A percentile compares a stretch with the other conserved stretches of the same genome.
phyloP scores from a whole-genome alignment of 2,329 filamentous ascomycete species.

The Stylonectria norvegica region DNA sequence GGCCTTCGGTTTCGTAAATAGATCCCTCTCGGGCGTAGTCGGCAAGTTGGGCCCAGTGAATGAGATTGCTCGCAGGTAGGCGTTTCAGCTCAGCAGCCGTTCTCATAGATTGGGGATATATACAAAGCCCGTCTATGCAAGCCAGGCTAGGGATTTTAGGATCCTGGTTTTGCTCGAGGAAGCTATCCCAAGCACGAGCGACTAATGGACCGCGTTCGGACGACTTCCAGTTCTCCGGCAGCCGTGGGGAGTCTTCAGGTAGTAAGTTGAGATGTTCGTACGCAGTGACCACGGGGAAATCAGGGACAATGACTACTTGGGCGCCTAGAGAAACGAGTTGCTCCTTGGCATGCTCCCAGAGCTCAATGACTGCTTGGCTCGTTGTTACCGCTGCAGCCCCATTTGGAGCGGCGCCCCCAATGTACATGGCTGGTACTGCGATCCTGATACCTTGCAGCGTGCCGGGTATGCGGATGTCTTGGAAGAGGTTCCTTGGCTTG shows the following conservation, averaged over 20 bases:
- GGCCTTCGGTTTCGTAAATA: neutral
- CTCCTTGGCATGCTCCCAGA: neutral
- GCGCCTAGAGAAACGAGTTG: neutral
- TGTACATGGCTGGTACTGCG: constrained; percentile 4
- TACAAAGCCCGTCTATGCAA: neutral
- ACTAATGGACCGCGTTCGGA: neutral
- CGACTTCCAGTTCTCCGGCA: constrained; percentile 39
- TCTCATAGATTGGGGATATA: constrained; percentile 13
- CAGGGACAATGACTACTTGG: constrained; percentile 14
- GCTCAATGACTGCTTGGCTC: neutral
- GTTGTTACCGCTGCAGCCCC: neutral
- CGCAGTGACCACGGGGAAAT: constrained; percentile 44
- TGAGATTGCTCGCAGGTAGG: constrained; percentile 12
- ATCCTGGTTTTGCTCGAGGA: neutral
- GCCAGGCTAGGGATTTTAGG: neutral
- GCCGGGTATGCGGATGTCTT: constrained; percentile 27
- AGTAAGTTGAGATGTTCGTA: constrained; percentile 44
- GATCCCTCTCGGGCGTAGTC: constrained; percentile 13
- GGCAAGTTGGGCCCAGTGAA: constrained; percentile 20
- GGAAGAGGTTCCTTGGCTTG: constrained; percentile 7
- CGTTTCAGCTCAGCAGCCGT: constrained; percentile 16
- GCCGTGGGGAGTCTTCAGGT: constrained; percentile 24
- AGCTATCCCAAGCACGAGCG: neutral
- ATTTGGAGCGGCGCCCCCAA: constrained; percentile 1
- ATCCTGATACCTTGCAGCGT: constrained; percentile 36